Conservation (phyloP, 164 flowering plant genomes). For the Chimonanthus salicifolius region DNA sequence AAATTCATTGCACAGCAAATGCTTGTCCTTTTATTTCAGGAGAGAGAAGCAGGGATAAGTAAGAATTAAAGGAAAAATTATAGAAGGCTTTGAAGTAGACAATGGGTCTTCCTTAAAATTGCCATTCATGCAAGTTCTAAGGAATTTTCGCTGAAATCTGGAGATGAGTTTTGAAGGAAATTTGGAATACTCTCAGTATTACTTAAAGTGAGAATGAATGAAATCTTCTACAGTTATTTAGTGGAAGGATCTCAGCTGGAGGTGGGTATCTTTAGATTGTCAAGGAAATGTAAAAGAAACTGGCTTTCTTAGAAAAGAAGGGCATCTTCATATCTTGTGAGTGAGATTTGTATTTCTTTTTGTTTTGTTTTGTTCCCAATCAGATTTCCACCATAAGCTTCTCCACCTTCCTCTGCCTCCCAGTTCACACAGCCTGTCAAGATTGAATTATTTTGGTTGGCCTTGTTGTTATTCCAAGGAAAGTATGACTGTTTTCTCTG, state of each 20-base stretch:
- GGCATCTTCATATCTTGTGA: constrained; percentile 23
- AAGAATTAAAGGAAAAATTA: not conserved
- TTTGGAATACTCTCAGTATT: not conserved
- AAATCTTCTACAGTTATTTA: not conserved
- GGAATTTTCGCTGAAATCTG: constrained; percentile 6
- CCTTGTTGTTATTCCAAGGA: constrained; percentile 36
- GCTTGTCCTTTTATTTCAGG: not conserved
- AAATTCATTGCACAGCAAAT: not conserved
- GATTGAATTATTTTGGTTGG: constrained; percentile 29
- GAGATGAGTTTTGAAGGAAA: constrained; percentile 1
- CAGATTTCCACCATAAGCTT: constrained; percentile 15
- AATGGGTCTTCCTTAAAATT: not conserved
- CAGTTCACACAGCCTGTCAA: constrained; percentile 55
- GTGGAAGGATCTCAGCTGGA: not conserved
- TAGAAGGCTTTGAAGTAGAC: not conserved
- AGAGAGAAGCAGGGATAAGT: not conserved
- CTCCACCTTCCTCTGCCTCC: constrained; percentile 24
- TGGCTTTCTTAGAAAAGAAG: constrained; percentile 5
- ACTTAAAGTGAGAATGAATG: not conserved
- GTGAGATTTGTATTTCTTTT: constrained; percentile 25
- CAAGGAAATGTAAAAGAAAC: constrained; percentile 2
- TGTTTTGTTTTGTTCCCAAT: constrained; percentile 18
- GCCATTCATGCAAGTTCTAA: constrained; percentile 1
- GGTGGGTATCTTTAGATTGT: constrained; percentile 24
- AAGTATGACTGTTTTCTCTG: constrained; percentile 13